Percentiles rank a stretch among this genome's conserved stretches.
Evolutionary conservation across 2,329 filamentous ascomycete species (phyloP).

Genomic region (Pyricularia pennisetigena): DNA sequence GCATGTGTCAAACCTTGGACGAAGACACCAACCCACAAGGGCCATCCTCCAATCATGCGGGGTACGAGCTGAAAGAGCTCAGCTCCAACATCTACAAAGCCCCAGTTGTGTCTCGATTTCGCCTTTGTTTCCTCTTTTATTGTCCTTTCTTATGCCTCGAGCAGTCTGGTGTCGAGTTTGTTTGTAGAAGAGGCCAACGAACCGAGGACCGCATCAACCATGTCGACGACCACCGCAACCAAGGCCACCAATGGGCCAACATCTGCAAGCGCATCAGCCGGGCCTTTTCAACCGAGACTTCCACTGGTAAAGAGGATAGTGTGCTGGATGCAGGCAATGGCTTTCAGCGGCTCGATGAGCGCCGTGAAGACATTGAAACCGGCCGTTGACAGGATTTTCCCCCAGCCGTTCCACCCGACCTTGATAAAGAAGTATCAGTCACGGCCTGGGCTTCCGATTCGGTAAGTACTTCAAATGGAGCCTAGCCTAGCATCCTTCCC

Average conservation of each 20-base stretch:
- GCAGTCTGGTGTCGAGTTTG: not conserved
- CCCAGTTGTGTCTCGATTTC: not conserved
- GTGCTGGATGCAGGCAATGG: not conserved
- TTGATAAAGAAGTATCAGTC: not conserved
- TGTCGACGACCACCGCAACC: not conserved
- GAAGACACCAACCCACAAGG: not conserved
- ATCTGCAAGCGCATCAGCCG: no score
- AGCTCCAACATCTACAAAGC: not conserved
- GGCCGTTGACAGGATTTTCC: not conserved
- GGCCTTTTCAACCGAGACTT: not conserved
- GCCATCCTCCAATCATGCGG: not conserved
- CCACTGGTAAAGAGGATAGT: not conserved
- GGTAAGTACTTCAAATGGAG: not conserved
- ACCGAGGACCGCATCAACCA: not conserved
- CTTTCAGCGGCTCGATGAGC: not conserved
- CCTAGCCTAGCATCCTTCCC: not conserved
- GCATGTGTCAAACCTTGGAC: not conserved
- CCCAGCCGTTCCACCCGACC: not conserved
- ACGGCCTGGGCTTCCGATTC: not conserved
- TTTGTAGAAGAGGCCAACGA: not conserved
- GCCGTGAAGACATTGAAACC: not conserved
- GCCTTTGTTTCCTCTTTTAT: not conserved
- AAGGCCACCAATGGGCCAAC: not conserved
- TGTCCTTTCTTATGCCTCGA: not conserved
- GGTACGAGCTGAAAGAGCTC: not conserved